phyloP scores from a whole-genome alignment of 1,284 basidiomycete genomes.

The Rhodotorula sp. region DNA sequence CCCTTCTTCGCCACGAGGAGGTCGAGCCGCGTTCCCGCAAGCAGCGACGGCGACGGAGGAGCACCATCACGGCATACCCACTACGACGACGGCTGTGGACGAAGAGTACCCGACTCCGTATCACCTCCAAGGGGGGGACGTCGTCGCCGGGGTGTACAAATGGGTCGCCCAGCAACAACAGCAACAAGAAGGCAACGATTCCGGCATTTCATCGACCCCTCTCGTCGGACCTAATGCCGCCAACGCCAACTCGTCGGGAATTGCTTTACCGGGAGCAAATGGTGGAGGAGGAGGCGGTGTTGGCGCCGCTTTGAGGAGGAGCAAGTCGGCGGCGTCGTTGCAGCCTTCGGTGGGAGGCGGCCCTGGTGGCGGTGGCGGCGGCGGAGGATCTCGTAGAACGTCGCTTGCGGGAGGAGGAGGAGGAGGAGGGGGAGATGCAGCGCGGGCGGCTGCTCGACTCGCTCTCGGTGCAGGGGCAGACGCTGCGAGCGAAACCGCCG shows the following conservation, averaged over 20 bases:
- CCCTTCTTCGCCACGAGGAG: neutral
- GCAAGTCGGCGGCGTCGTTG: slow-evolving; percentile 17
- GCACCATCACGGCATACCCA: neutral
- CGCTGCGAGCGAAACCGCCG: slow-evolving; percentile 2
- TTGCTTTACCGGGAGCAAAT: neutral
- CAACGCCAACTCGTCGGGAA: neutral
- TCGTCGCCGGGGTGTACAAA: slow-evolving; percentile 43
- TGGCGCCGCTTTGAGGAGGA: slow-evolving; percentile 9
- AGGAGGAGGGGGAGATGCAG: neutral
- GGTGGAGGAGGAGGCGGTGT: too few species aligned
- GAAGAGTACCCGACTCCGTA: slow-evolving; percentile 44
- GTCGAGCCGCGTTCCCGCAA: slow-evolving; percentile 16
- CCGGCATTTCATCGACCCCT: neutral
- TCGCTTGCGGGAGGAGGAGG: neutral
- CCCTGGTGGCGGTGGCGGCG: neutral
- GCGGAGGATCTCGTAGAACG: neutral
- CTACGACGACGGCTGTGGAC: neutral
- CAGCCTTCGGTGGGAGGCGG: neutral
- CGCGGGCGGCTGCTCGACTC: neutral
- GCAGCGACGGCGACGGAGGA: slow-evolving; percentile 2
- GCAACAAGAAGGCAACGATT: neutral
- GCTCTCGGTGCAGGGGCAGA: neutral
- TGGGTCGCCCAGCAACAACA: slow-evolving; percentile 37
- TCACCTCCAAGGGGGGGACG: slow-evolving; percentile 42
- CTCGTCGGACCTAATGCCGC: neutral